Conservation (phyloP, 805 yeast genomes). For the Cyberlindnera americana region DNA sequence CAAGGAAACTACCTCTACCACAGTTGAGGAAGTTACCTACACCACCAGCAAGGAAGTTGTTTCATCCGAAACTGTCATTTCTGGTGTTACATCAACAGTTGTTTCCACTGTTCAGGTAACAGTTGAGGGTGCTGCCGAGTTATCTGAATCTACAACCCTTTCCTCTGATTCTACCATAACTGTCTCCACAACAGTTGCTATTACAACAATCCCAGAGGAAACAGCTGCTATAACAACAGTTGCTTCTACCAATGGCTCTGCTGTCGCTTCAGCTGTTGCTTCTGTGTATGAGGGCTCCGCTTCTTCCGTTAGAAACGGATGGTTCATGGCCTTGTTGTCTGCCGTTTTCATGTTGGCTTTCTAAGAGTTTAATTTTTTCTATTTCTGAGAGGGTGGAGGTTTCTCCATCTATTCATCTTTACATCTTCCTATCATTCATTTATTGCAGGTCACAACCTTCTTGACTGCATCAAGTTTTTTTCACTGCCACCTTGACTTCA, state of each 20-base stretch:
- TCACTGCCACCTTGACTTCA: no score
- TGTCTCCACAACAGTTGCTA: no score
- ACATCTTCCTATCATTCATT: no score
- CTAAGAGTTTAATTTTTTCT: not conserved
- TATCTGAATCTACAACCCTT: no score
- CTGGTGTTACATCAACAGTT: not conserved
- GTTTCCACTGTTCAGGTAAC: not conserved
- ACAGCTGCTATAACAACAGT: not conserved
- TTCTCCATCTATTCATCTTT: not conserved
- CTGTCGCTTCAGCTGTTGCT: not conserved
- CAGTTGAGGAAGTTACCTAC: not conserved
- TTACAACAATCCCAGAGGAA: not conserved
- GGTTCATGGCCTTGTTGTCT: not conserved
- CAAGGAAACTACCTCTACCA: not conserved
- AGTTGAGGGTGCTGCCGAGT: not conserved
- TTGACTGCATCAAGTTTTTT: no score
- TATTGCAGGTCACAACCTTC: no score
- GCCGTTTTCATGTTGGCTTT: not conserved
- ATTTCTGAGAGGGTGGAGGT: not conserved
- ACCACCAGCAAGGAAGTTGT: no score
- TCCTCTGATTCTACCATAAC: no score
- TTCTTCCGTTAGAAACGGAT: not conserved
- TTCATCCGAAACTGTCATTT: not conserved
- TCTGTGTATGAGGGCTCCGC: not conserved
- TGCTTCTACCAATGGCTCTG: no score